phyloP scores from a whole-genome alignment of 2,329 filamentous ascomycete species.

The Eutypella sp. region DNA sequence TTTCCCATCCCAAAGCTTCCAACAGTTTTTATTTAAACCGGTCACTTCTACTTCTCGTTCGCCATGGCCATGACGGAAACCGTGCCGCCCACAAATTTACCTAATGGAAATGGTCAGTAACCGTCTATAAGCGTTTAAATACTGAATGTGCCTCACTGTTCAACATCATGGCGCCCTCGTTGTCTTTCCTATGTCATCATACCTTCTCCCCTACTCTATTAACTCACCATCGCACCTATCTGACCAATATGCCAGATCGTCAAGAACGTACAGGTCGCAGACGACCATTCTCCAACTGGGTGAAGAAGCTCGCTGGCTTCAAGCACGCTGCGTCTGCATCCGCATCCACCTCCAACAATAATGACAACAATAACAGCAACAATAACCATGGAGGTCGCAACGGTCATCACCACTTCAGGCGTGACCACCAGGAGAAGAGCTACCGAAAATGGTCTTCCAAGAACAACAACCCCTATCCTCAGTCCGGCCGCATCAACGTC shows the following conservation, averaged over 20 bases:
- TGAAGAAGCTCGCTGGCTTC: slow-evolving; percentile 87
- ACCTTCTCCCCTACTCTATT: not conserved
- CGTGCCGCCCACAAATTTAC: slow-evolving; percentile 12
- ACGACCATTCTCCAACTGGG: slow-evolving; percentile 85
- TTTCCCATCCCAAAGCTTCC: too few relatives aligned
- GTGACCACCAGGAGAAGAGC: slow-evolving; percentile 32
- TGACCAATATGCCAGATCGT: slow-evolving; percentile 51
- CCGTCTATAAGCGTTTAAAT: too few relatives aligned
- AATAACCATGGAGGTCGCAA: slow-evolving; percentile 39
- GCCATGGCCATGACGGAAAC: slow-evolving; percentile 26
- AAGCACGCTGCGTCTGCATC: slow-evolving; percentile 62
- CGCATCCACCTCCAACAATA: slow-evolving; percentile 31
- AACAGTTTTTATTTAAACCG: too few relatives aligned
- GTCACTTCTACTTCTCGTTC: too few relatives aligned
- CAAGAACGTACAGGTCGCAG: slow-evolving; percentile 60
- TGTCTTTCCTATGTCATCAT: not conserved
- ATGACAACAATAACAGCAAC: slow-evolving; percentile 4
- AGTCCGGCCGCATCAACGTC: slow-evolving; percentile 60
- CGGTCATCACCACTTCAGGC: slow-evolving; percentile 36
- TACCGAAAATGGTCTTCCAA: slow-evolving; percentile 56
- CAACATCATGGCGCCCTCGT: not conserved
- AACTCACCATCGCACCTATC: slow-evolving; percentile 1
- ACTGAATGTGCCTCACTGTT: not conserved
- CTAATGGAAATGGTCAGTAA: slow-evolving; percentile 12
- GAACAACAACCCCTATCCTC: slow-evolving; percentile 88